Base-by-base conservation (phyloP, 768 basidiomycete species). In the Tremella mesenterica region DNA sequence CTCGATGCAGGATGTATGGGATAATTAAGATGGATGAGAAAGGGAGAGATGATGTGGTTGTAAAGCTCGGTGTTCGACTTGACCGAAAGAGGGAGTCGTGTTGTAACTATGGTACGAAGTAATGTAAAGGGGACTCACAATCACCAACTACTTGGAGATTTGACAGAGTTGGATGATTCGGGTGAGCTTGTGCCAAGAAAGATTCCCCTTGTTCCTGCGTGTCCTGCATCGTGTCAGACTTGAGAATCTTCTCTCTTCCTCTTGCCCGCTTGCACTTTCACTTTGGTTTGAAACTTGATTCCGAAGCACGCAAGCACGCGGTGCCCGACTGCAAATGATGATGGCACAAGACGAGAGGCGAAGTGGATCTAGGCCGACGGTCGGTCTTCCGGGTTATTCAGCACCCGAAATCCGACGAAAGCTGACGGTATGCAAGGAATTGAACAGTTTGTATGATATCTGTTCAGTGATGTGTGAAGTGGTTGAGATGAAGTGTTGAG, bases 91-190 rank as follows among this genome's bases (percentile, higher is more conserved):
- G 4, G 38, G 38, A 23, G 38, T 18, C 4, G 14, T n/a, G 38
- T 10, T 34, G 18, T 34, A 18, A 34, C 18, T 10, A 34, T 41
- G 38, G 38, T 41, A n/a, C n/a, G n/a, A n/a, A n/a, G n/a, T n/a
- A n/a, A n/a, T n/a, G 7, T 31, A 48, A 14, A 27, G 48, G 23
- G 31, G 38, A 30, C 10, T 16, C 26, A 47, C 26, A 56, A 50
- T 26, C 18, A 46, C 23, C 14, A 13, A 54, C 26, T 41, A 27
- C 18, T 26, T 47, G 30, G 43, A n/a, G 45, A 39, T 29, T 33
- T 53, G 30, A 58, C 23, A 68, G 45, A 14, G 50, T 62, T 27
- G 66, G 66, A 50, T 68, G 66, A 52, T 68, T 63, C 2, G 66
- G 63, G 48, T 68, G 66, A 21, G 50, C 44, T 23, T 55, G 36